Conservation (phyloP, 768 basidiomycete genomes). For the Mycena epipterygia region DNA sequence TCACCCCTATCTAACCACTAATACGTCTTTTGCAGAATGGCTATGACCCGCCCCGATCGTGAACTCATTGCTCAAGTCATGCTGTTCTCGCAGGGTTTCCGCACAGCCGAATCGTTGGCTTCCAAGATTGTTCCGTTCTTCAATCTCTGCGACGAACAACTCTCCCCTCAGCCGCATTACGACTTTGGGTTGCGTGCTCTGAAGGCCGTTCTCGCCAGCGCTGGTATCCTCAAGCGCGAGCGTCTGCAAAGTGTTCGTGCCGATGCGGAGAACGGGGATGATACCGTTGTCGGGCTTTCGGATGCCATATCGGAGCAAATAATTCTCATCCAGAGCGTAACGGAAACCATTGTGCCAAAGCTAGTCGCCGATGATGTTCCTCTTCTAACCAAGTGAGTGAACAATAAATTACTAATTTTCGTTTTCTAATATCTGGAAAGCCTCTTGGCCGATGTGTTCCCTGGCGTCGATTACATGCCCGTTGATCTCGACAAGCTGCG, state of each 20-base stretch:
- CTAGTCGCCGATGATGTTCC: slow-evolving; percentile 98
- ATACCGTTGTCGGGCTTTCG: slow-evolving; percentile 68
- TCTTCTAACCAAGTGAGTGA: slow-evolving; percentile 86
- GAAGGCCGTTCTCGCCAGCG: slow-evolving; percentile 96
- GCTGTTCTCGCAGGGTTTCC: slow-evolving; percentile 99
- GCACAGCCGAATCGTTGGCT: slow-evolving; percentile 96
- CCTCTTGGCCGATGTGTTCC: slow-evolving; percentile 96
- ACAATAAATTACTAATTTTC: background rate
- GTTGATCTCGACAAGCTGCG: slow-evolving; percentile 90
- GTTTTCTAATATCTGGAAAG: slow-evolving; percentile 54
- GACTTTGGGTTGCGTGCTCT: slow-evolving; percentile 98
- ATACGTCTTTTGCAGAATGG: slow-evolving; percentile 74
- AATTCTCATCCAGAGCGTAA: slow-evolving; percentile 97
- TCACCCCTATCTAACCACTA: slow-evolving; percentile 1
- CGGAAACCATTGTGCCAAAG: slow-evolving; percentile 98
- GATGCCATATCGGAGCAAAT: slow-evolving; percentile 91
- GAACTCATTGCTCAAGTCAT: slow-evolving; percentile 99
- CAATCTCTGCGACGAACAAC: slow-evolving; percentile 97
- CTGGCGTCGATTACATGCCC: slow-evolving; percentile 91
- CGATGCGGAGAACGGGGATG: slow-evolving; percentile 53
- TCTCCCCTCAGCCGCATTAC: slow-evolving; percentile 98
- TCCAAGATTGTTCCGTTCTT: slow-evolving; percentile 99
- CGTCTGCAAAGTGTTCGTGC: slow-evolving; percentile 70
- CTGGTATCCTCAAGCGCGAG: slow-evolving; percentile 97
- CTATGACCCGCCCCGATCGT: slow-evolving; percentile 98